Evolutionary conservation across 2,329 filamentous ascomycete species (phyloP).

Genomic region (Arthrinium phaeospermum): DNA sequence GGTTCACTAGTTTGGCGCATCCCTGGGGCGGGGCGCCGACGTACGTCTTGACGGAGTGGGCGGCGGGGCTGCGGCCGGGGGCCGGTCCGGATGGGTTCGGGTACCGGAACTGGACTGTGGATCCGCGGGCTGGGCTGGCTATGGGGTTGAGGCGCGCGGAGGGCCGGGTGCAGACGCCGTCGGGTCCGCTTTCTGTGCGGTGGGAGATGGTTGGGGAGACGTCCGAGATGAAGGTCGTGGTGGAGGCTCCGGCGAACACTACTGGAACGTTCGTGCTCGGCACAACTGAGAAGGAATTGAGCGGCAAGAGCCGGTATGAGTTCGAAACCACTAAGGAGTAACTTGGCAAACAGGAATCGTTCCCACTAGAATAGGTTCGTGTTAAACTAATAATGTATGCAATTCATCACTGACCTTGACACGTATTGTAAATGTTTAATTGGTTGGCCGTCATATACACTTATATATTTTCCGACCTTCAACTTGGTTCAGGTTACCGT

Average conservation of each 20-base stretch:
- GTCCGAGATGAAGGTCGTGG: constrained; percentile 20
- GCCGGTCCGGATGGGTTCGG: constrained; percentile 30
- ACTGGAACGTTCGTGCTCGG: constrained; percentile 25
- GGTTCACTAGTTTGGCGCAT: constrained; percentile 50
- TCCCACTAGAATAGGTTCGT: no score
- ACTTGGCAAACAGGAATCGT: no score
- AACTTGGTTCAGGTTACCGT: no score
- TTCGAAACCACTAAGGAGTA: no score
- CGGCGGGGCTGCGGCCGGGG: constrained; percentile 33
- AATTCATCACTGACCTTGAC: no score
- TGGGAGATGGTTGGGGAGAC: constrained; percentile 23
- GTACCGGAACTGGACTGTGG: constrained; percentile 35
- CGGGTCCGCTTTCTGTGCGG: constrained; percentile 33
- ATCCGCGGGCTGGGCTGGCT: constrained; percentile 32
- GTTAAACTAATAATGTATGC: no score
- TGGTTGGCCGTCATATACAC: no score
- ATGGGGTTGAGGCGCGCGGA: constrained; percentile 36
- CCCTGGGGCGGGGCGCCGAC: constrained; percentile 53
- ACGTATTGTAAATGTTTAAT: no score
- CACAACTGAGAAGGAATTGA: constrained; percentile 17
- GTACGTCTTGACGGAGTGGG: constrained; percentile 47
- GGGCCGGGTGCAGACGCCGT: constrained; percentile 35
- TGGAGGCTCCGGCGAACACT: constrained; percentile 25
- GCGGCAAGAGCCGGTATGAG: constrained; percentile 22
- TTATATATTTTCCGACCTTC: no score